Conservation (phyloP, 1,284 basidiomycete genomes). For the Meira nashicola region DNA sequence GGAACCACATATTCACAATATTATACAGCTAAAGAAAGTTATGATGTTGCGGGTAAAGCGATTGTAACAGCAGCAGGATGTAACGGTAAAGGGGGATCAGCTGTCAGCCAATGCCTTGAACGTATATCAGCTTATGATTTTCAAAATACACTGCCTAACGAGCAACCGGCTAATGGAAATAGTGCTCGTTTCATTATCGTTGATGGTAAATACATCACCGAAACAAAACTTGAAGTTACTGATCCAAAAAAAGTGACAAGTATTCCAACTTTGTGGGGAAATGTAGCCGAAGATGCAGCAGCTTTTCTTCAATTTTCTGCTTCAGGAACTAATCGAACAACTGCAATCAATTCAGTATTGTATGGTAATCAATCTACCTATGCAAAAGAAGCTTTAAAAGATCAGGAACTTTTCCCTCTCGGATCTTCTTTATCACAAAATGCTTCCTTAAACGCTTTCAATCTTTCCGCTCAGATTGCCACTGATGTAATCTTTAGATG, state of each 20-base stretch:
- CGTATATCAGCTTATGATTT: conserved; percentile 1
- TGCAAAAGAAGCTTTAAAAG: not conserved
- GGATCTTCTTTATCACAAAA: not conserved
- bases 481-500: conserved; percentile 9
- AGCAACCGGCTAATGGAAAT: not conserved
- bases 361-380: not conserved
- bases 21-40: not conserved
- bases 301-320: not conserved
- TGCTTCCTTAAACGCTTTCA: conserved; percentile 10
- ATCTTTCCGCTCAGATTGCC: conserved; percentile 5
- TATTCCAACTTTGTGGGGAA: not conserved
- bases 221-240: not conserved
- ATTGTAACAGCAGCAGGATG: not conserved
- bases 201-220: conserved; percentile 6
- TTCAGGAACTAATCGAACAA: conserved; percentile 1
- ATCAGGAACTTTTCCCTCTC: conserved; percentile 1
- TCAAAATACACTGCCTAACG: not conserved
- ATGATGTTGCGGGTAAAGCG: not conserved
- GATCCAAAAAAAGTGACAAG: not conserved
- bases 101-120: not conserved
- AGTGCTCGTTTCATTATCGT: conserved; percentile 6
- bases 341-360: conserved; percentile 6
- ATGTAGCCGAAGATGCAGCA: conserved; percentile 8
- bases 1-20: conserved; percentile 3
- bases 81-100: not conserved